Evolutionary conservation across 768 basidiomycete genomes (phyloP).

Genomic region (Hypholoma fasciculare): DNA sequence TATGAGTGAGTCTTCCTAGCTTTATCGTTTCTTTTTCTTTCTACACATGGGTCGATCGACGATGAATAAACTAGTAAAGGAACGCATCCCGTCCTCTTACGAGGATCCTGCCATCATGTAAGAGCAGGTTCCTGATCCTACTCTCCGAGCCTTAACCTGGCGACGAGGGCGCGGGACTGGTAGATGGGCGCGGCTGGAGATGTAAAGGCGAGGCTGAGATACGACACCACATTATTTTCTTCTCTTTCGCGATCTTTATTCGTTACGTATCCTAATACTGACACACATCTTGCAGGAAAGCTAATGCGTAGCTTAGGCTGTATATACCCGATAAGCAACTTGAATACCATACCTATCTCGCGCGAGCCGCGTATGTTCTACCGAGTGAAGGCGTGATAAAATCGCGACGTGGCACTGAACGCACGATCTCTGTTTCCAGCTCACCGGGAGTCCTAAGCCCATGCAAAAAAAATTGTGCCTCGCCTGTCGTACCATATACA

Average conservation of each 20-base stretch:
- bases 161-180: conserved; percentile 24
- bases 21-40: background rate
- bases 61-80: conserved; percentile 92
- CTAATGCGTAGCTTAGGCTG: background rate
- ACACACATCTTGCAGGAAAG: background rate
- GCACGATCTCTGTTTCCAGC: too few species aligned
- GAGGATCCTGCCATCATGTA: conserved; percentile 18
- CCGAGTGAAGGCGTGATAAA: too few species aligned
- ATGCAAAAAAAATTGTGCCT: too few species aligned
- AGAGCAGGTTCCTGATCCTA: conserved; percentile 31
- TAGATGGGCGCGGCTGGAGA: conserved; percentile 74
- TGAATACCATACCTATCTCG: too few species aligned
- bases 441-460: too few species aligned
- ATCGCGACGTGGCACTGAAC: too few species aligned
- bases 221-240: conserved; percentile 5
- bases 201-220: conserved; percentile 90
- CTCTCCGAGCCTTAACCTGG: conserved; percentile 13
- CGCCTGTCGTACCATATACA: too few species aligned
- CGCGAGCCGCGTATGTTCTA: too few species aligned
- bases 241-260: background rate
- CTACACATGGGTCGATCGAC: conserved; percentile 36
- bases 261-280: background rate
- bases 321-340: too few species aligned
- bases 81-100: conserved; percentile 60
- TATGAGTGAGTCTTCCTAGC: background rate